Conservation (phyloP, 768 basidiomycete genomes). For the Agaricus bisporus region DNA sequence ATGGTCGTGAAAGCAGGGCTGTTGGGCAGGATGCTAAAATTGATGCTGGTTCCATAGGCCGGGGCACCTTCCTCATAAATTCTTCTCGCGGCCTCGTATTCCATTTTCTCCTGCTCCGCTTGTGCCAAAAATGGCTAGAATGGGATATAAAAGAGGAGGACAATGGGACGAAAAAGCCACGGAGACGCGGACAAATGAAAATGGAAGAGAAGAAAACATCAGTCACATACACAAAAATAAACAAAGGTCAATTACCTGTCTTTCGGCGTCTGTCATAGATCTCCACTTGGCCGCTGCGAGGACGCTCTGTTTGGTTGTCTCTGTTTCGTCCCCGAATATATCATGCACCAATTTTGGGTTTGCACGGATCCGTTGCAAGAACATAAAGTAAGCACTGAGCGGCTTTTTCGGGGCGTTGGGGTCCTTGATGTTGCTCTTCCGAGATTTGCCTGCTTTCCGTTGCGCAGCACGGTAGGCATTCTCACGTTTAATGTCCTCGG, state of each 20-base stretch:
- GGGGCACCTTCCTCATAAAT: constrained; percentile 82
- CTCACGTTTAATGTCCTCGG: constrained; percentile 92
- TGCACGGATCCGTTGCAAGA: constrained; percentile 84
- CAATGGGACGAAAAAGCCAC: constrained; percentile 9
- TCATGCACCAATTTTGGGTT: constrained; percentile 67
- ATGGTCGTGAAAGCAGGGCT: constrained; percentile 60
- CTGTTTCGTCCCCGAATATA: constrained; percentile 85
- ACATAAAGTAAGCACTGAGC: constrained; percentile 92
- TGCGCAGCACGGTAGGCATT: constrained; percentile 88
- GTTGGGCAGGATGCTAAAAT: constrained; percentile 74
- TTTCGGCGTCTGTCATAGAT: constrained; percentile 87
- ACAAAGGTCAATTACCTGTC: constrained; percentile 53
- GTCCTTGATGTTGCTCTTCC: constrained; percentile 93
- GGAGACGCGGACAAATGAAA: background rate
- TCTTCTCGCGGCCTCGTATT: constrained; percentile 82
- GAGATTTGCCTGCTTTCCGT: constrained; percentile 87
- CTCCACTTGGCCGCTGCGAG: constrained; percentile 92
- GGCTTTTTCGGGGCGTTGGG: constrained; percentile 97
- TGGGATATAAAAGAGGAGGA: constrained; percentile 9
- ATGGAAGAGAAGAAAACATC: background rate
- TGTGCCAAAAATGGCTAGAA: constrained; percentile 84
- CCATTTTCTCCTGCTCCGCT: constrained; percentile 93
- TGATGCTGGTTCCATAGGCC: constrained; percentile 66
- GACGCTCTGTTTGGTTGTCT: constrained; percentile 93
- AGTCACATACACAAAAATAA: constrained; percentile 5